Base-by-base conservation (phyloP, 495 filamentous ascomycete species). In the Gamarada debralockiae region DNA sequence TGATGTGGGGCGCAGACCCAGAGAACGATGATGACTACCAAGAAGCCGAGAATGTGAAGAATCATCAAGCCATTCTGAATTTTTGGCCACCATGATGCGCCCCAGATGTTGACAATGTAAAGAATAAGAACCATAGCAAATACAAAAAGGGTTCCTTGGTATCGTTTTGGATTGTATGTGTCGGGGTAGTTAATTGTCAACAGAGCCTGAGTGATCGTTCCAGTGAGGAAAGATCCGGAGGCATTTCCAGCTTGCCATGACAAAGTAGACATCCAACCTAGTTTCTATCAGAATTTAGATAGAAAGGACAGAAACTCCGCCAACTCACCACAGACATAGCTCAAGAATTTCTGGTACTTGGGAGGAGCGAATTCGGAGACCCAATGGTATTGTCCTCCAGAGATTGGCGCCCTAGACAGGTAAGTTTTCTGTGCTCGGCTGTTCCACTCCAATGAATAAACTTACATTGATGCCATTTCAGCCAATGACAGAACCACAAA, bases 321-420 rank as follows among this genome's bases (percentile, higher is more conserved):
- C 22, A 18, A 37, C 39, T 25, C 22, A 51, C 55, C 73, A 15
- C 70, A 69, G 13, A 73, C 54, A 55, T 77, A 79, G 37, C 70
- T 74, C 3, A 77, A 53, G 36, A 70, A 70, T 39, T 67, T 67
- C 50, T 77, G 76, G 21, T 57, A 64, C 21, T 55, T 51, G 3
- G 59, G 65, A 0, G 70, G 68, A 0, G 73, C 63, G 43, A 78
- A 77, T 47, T 78, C 76, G 2, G 69, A 74, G 0, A 57, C 68
- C 73, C 73, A 76, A 49, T 76, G 73, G 38, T 75, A 76, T 54
- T 76, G 71, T 1, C 71, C 72, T 23, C 70, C 75, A 3, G 68
- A 50, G 2, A 56, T 68, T 10, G 66, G 64, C 21, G 64, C 63
- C 52, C 57, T 55, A 33, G 10, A 48, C 3, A 48, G 6, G 37